A percentile compares a stretch with the other conserved stretches of the same genome.
These are phyloP conservation scores for Scheffersomyces stipitis DNA, from an alignment of 805 yeast species.

Conservation along the genomic window DNA sequence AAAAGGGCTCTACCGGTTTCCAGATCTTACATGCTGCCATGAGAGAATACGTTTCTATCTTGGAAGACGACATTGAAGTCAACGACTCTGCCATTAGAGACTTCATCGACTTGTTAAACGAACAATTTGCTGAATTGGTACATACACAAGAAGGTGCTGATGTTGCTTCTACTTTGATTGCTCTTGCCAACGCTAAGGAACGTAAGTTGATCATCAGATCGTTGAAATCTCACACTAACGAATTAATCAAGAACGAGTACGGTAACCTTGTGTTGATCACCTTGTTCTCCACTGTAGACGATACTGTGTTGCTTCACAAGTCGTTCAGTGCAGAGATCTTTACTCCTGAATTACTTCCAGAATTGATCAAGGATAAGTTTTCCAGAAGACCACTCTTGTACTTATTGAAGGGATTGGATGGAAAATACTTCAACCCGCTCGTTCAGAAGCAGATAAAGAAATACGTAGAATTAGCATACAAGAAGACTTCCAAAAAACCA, in stretches of 20 bases:
- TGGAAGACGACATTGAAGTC: conserved; percentile 49
- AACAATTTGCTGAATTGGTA: conserved; percentile 90
- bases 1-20: conserved; percentile 95
- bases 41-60: conserved; percentile 79
- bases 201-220: conserved; percentile 74
- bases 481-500: conserved; percentile 81
- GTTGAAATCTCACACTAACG: conserved; percentile 72
- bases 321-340: conserved; percentile 62
- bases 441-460: conserved; percentile 57
- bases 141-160: conserved; percentile 95
- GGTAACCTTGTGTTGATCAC: conserved; percentile 83
- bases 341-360: conserved; percentile 48
- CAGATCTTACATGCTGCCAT: conserved; percentile 94
- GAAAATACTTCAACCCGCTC: conserved; percentile 76
- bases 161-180: conserved; percentile 79
- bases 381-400: conserved; percentile 89
- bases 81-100: conserved; percentile 66
- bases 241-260: conserved; percentile 76
- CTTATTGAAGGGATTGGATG: conserved; percentile 73
- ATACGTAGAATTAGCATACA: conserved; percentile 56
- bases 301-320: conserved; percentile 79
- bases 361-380: conserved; percentile 65
- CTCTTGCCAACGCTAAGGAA: conserved; percentile 88
- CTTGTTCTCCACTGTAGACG: conserved; percentile 85
- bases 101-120: conserved; percentile 77